phyloP scores from a whole-genome alignment of 2,329 filamentous ascomycete species.

The Ophiostoma ulmi region DNA sequence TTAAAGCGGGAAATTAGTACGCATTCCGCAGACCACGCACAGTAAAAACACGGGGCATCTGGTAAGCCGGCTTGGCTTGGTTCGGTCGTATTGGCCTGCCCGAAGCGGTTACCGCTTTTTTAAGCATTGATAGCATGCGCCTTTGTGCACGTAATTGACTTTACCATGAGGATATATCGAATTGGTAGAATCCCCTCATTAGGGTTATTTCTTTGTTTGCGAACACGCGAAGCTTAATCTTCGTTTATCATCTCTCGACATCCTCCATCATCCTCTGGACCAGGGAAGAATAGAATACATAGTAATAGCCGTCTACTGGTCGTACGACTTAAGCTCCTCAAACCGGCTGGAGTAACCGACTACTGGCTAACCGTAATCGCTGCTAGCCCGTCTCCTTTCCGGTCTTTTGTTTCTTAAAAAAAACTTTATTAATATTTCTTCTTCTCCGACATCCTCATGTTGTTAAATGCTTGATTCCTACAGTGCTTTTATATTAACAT shows the following conservation, averaged over 20 bases:
- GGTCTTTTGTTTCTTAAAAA: not conserved
- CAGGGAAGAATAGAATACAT: too few species aligned
- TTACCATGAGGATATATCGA: not conserved
- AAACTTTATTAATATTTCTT: not conserved
- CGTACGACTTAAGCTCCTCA: not conserved
- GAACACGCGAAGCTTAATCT: too few species aligned
- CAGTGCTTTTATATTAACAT: not conserved
- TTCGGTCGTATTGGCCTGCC: constrained; percentile 16
- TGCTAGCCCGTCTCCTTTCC: not conserved
- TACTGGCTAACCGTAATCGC: not conserved
- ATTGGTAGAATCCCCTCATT: not conserved
- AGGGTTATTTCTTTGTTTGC: too few species aligned
- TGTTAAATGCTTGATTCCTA: not conserved
- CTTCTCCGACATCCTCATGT: not conserved
- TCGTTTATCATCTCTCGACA: not conserved
- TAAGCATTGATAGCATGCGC: not conserved
- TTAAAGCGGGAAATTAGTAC: not conserved
- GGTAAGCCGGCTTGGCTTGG: not conserved
- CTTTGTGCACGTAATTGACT: not conserved
- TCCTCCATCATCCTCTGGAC: not conserved
- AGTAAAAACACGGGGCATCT: not conserved
- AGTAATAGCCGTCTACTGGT: not conserved
- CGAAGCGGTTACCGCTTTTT: constrained; percentile 13
- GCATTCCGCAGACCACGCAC: not conserved
- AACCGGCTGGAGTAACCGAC: not conserved